phyloP scores from a whole-genome alignment of 2,329 filamentous ascomycete genomes.

The Arthroderma sp. region DNA sequence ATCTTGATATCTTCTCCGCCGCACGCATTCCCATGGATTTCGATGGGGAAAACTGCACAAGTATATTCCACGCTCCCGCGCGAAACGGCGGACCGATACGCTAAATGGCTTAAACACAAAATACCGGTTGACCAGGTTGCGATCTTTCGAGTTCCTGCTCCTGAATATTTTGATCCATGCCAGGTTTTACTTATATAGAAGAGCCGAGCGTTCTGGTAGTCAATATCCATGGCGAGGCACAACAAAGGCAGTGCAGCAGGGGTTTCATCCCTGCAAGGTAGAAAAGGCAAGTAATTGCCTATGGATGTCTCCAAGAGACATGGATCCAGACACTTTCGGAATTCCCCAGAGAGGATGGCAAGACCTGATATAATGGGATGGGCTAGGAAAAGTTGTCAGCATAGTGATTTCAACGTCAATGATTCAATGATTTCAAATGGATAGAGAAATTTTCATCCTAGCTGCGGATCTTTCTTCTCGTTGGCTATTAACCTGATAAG shows the following conservation, averaged over 20 bases:
- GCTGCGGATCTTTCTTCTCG: too few relatives aligned
- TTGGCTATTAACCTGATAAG: too few relatives aligned
- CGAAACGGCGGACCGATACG: conserved; percentile 2
- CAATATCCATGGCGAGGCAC: background rate
- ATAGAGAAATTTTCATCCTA: too few relatives aligned
- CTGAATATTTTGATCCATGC: background rate
- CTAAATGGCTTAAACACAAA: conserved; percentile 3
- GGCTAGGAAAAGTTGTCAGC: too few relatives aligned
- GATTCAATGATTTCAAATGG: too few relatives aligned
- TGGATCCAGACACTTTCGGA: too few relatives aligned
- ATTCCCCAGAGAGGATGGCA: too few relatives aligned
- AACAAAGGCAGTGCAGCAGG: conserved; percentile 5
- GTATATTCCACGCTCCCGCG: conserved; percentile 1
- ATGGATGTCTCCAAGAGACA: too few relatives aligned
- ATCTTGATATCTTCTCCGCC: too few relatives aligned
- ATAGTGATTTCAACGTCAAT: too few relatives aligned
- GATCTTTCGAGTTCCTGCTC: background rate
- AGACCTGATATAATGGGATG: too few relatives aligned
- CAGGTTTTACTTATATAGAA: background rate
- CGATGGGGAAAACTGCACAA: background rate
- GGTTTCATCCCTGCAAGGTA: background rate
- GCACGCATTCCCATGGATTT: background rate
- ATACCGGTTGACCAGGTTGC: background rate
- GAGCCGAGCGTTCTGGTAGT: conserved; percentile 1
- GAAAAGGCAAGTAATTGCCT: too few relatives aligned